Conservation (phyloP, 2,329 filamentous ascomycete species). For the Aspergillus brasiliensis region DNA sequence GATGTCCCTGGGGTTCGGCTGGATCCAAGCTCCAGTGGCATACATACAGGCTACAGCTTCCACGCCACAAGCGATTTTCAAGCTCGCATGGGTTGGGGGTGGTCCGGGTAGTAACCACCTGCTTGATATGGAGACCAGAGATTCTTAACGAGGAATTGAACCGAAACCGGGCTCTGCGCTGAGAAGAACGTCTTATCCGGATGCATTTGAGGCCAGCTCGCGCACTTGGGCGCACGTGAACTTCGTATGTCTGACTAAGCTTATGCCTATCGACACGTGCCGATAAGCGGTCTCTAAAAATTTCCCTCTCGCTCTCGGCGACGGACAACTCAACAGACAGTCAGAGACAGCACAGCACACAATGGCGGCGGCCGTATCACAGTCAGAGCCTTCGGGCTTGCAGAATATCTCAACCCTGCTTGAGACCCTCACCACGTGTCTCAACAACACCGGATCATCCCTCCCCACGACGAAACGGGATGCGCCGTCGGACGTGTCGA, state of each 20-base stretch:
- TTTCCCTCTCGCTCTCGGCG: slow-evolving; percentile 17
- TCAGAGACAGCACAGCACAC: slow-evolving; percentile 8
- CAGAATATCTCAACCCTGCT: slow-evolving; percentile 35
- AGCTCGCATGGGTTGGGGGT: slow-evolving; percentile 13
- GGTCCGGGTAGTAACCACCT: not conserved
- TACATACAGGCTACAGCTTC: slow-evolving; percentile 26
- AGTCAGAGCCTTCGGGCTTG: slow-evolving; percentile 23
- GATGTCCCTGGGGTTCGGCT: not conserved
- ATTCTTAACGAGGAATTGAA: not conserved
- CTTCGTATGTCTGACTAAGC: not conserved
- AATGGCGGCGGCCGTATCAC: slow-evolving; percentile 30
- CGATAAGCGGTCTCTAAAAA: slow-evolving; percentile 26
- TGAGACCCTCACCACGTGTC: slow-evolving; percentile 37
- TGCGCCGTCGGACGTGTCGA: slow-evolving; percentile 62
- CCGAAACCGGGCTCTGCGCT: not conserved
- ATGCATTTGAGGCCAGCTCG: slow-evolving; percentile 20
- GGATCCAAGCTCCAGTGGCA: slow-evolving; percentile 7
- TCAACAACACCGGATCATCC: slow-evolving; percentile 37
- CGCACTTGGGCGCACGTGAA: slow-evolving; percentile 22
- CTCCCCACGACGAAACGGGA: slow-evolving; percentile 36
- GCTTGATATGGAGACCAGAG: not conserved
- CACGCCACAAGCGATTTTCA: slow-evolving; percentile 15
- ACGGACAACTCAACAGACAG: not conserved
- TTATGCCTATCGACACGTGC: slow-evolving; percentile 24
- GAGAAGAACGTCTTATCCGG: not conserved